Evolutionary conservation across 768 basidiomycete species (phyloP).

Genomic region (Mycena albidolilacea): DNA sequence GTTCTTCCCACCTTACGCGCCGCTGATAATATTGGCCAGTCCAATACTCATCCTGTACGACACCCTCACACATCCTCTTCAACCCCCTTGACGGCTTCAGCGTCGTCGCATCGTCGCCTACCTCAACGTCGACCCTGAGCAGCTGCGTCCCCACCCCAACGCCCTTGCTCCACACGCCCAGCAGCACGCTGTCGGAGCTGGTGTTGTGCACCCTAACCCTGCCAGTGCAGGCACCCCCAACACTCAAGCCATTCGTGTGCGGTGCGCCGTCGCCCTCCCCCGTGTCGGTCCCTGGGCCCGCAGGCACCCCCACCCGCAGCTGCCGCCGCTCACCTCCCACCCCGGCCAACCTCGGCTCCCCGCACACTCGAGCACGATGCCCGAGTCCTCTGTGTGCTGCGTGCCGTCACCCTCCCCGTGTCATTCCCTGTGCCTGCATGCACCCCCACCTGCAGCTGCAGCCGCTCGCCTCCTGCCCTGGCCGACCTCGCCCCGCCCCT

Average conservation of each 20-base stretch:
- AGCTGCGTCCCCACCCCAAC: conserved; percentile 36
- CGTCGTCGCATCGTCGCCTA: conserved; percentile 40
- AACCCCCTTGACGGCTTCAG: conserved; percentile 48
- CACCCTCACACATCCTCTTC: conserved; percentile 63
- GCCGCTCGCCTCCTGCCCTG: too few species aligned
- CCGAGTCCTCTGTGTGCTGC: too few species aligned
- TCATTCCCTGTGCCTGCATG: too few species aligned
- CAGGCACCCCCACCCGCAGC: conserved; percentile 12
- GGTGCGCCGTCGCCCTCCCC: conserved; percentile 16
- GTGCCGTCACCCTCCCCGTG: too few species aligned
- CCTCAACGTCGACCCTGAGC: conserved; percentile 44
- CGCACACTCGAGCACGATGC: too few species aligned
- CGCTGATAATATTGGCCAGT: conserved; percentile 48
- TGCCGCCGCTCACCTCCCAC: too few species aligned
- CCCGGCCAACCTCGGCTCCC: too few species aligned
- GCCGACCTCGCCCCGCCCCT: too few species aligned
- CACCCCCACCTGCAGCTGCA: too few species aligned
- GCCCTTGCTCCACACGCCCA: conserved; percentile 38
- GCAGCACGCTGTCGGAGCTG: conserved; percentile 37
- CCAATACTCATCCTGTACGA: conserved; percentile 62
- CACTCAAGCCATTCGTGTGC: conserved; percentile 38
- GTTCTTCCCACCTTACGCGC: conserved; percentile 1
- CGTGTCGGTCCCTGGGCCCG: too few species aligned
- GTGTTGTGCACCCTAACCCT: conserved; percentile 35
- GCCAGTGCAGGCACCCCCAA: conserved; percentile 29